Base-by-base conservation (phyloP, 345 rosid genomes). In the Citrus medica region DNA sequence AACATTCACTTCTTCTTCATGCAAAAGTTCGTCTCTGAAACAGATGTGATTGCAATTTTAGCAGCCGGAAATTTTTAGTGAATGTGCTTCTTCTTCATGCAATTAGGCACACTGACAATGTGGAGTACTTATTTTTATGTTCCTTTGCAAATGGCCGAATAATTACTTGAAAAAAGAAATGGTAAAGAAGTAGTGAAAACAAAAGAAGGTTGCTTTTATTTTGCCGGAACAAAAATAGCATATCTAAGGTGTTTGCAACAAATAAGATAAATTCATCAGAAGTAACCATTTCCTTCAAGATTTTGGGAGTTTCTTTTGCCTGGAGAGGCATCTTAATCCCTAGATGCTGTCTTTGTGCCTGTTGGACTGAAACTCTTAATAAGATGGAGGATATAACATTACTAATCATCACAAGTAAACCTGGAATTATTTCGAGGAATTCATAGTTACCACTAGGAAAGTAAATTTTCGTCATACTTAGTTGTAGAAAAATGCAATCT, bases 1-100 rank as follows among this genome's bases (percentile, higher is more conserved):
- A 33, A 79, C 68, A 69, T 1, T 46, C 51, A 46, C 51, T 46
- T 46, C 13, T 84, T 84, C 81, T 78, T 69, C 62, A 33, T 35
- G n/a, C 32, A 25, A 16, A 63, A 61, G 55, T 62, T 61, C 58
- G 62, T 67, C 46, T 68, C 56, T 59, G 62, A 16, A 38, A 63
- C 38, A 55, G 42, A 56, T 51, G 40, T 10, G 74, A 77, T 21
- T 46, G 42, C 51, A 12, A 46, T 46, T 46, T 9, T 13, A 46
- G 51, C 51, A 46, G 51, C 51, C 3, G 16, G n/a, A 22, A 64
- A 64, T 63, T 63, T 27, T 63, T 28, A 32, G 38, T 17, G 65
- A 9, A 61, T 61, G 16, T 10, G 33, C 65, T 61, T 35, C 69
- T 27, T 5, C 48, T 66, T 14, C 21, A 33, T 32, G 17, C 71